A percentile compares a stretch with the other conserved stretches of the same genome.
Evolutionary conservation across 495 filamentous ascomycete species (phyloP).

Genomic region (Trichocladium uniseriatum): DNA sequence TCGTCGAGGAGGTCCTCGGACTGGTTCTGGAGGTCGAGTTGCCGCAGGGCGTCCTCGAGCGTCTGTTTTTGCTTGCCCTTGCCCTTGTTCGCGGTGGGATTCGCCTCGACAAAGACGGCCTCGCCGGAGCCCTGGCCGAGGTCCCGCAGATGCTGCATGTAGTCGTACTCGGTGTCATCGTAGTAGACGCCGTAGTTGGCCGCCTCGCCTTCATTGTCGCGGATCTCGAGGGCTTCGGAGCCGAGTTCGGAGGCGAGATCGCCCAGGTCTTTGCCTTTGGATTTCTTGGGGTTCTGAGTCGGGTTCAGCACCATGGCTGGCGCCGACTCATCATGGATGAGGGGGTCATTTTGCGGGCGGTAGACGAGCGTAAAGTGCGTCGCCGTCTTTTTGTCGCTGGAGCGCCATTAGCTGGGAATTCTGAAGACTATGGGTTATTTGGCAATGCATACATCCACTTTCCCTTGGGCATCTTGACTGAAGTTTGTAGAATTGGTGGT

Average conservation of each 20-base stretch:
- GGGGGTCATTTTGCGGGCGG: conserved; percentile 91
- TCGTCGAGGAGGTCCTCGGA: conserved; percentile 54
- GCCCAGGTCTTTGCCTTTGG: conserved; percentile 46
- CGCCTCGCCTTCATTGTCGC: conserved; percentile 90
- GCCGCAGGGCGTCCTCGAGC: conserved; percentile 72
- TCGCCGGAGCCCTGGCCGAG: conserved; percentile 50
- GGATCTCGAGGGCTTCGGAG: conserved; percentile 45
- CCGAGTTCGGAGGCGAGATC: conserved; percentile 77
- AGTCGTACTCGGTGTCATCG: conserved; percentile 88
- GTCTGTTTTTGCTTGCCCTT: conserved; percentile 54
- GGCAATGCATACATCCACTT: conserved; percentile 72
- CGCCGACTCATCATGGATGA: conserved; percentile 77
- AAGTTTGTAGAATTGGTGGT: background rate
- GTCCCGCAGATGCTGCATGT: conserved; percentile 99
- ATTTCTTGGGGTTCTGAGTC: conserved; percentile 29
- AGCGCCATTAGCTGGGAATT: conserved; percentile 8
- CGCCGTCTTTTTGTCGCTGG: conserved; percentile 87
- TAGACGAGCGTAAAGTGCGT: conserved; percentile 88
- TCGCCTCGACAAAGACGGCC: conserved; percentile 70
- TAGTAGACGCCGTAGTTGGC: conserved; percentile 85
- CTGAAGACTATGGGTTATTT: background rate
- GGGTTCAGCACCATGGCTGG: conserved; percentile 72
- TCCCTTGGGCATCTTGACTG: conserved; percentile 61
- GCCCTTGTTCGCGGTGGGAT: conserved; percentile 51
- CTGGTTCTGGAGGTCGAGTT: conserved; percentile 50